phyloP scores from a whole-genome alignment of 2,329 filamentous ascomycete species.

The Drechslera avenae region DNA sequence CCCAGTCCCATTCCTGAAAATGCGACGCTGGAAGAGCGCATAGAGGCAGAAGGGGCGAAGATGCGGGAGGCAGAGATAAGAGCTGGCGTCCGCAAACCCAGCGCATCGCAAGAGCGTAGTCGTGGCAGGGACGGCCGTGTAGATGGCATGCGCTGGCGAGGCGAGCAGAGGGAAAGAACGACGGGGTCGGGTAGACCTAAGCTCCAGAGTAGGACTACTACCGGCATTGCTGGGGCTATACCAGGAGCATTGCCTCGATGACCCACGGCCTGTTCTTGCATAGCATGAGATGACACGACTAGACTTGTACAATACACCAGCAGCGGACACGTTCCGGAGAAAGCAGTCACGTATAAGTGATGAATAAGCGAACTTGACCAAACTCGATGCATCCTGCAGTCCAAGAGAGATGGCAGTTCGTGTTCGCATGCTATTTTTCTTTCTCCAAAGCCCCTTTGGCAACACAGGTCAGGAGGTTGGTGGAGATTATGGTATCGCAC shows the following conservation, averaged over 20 bases:
- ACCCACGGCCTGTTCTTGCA: not conserved
- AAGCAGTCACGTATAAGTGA: no score
- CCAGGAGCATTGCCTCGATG: conserved; percentile 39
- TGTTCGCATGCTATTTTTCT: no score
- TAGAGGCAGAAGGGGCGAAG: conserved; percentile 45
- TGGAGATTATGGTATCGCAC: no score
- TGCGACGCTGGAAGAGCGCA: conserved; percentile 38
- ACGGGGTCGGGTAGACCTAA: conserved; percentile 17
- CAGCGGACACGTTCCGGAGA: no score
- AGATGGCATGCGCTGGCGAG: conserved; percentile 38
- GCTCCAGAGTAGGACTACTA: conserved; percentile 17
- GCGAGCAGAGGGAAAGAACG: conserved; percentile 18
- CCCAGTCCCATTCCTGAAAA: conserved; percentile 14
- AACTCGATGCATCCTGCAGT: no score
- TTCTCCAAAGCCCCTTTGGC: no score
- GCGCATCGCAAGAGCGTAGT: not conserved
- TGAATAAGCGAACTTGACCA: no score
- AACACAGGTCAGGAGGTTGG: no score
- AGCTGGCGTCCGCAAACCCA: conserved; percentile 35
- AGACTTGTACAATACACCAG: no score
- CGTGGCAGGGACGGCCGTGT: conserved; percentile 13
- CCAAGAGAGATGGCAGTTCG: no score
- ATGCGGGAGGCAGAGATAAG: conserved; percentile 45
- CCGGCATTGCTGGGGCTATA: conserved; percentile 36
- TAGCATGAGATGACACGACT: not conserved